A percentile compares a stretch with the other conserved stretches of the same genome.
Evolutionary conservation across 352 stramenopile genomes (phyloP).

Genomic region (Globisporangium cystogenes): DNA sequence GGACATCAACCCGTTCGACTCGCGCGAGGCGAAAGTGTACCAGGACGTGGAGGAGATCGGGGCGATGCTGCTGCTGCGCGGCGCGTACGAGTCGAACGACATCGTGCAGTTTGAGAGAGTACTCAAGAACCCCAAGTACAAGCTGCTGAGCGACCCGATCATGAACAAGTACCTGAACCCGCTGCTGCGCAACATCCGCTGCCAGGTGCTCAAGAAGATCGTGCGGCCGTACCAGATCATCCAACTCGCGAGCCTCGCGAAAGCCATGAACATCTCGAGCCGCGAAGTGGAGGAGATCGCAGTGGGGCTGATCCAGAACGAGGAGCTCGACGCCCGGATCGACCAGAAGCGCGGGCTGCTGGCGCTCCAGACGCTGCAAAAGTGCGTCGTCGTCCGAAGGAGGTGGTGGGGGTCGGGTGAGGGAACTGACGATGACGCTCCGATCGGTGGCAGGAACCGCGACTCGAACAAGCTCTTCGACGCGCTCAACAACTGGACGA

Average conservation of each 20-base stretch:
- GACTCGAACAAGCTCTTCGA: conserved; percentile 65
- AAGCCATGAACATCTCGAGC: conserved; percentile 86
- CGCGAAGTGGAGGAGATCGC: conserved; percentile 89
- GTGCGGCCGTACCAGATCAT: conserved; percentile 91
- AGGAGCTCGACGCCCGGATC: conserved; percentile 84
- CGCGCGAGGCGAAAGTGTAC: conserved; percentile 90
- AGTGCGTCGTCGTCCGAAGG: conserved; percentile 17
- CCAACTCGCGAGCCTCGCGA: conserved; percentile 81
- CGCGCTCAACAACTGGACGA: conserved; percentile 60
- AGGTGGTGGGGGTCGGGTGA: too few species aligned
- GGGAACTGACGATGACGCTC: background rate
- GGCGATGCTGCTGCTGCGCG: conserved; percentile 65
- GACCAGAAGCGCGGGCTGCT: conserved; percentile 79
- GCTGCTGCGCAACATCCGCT: conserved; percentile 91
- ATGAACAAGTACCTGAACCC: conserved; percentile 89
- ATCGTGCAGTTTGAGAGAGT: conserved; percentile 92
- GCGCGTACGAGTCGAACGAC: conserved; percentile 84
- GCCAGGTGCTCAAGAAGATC: conserved; percentile 89
- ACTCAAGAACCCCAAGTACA: conserved; percentile 87
- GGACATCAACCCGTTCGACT: conserved; percentile 93
- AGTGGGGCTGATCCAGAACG: conserved; percentile 90
- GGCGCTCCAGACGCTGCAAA: conserved; percentile 43
- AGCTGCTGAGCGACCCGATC: conserved; percentile 92
- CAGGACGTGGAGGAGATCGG: conserved; percentile 77
- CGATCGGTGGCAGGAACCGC: conserved; percentile 22